Evolutionary conservation across 768 basidiomycete species (phyloP).

Genomic region (Bullera alba): DNA sequence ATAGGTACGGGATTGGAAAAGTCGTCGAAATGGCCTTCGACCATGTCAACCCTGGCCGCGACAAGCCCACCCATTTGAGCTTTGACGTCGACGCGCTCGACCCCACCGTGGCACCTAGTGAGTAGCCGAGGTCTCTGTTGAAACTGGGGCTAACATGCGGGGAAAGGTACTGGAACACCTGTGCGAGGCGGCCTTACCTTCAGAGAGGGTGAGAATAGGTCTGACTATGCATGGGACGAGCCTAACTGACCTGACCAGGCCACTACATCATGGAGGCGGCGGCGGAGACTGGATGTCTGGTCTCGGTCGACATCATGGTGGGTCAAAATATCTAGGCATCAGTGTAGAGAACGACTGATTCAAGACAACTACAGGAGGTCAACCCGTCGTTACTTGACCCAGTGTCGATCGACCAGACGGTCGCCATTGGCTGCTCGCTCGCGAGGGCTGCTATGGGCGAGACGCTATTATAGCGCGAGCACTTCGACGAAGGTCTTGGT

Average conservation of each 20-base stretch:
- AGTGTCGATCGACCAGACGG: constrained; percentile 71
- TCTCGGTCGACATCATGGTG: constrained; percentile 90
- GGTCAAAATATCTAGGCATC: constrained; percentile 24
- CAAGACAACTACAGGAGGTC: constrained; percentile 61
- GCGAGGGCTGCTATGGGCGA: constrained; percentile 45
- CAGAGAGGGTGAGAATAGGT: constrained; percentile 63
- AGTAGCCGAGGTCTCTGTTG: constrained; percentile 5
- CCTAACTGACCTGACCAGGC: constrained; percentile 8
- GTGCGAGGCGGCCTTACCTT: constrained; percentile 94
- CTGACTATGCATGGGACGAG: too few relatives aligned
- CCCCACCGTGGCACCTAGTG: constrained; percentile 86
- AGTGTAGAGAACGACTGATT: constrained; percentile 1
- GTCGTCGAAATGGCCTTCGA: constrained; percentile 96
- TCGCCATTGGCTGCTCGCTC: constrained; percentile 52
- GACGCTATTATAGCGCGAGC: constrained; percentile 33
- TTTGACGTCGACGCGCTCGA: constrained; percentile 96
- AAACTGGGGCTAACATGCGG: not conserved
- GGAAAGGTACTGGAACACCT: constrained; percentile 47
- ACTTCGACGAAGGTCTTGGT: too few relatives aligned
- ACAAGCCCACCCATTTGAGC: constrained; percentile 83
- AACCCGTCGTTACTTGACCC: constrained; percentile 84
- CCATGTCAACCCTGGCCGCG: constrained; percentile 77
- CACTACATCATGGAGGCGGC: constrained; percentile 94
- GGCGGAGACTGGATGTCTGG: constrained; percentile 83
- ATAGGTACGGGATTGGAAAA: constrained; percentile 79